phyloP scores from a whole-genome alignment of 306 rosid genomes.

The Parietaria judaica region DNA sequence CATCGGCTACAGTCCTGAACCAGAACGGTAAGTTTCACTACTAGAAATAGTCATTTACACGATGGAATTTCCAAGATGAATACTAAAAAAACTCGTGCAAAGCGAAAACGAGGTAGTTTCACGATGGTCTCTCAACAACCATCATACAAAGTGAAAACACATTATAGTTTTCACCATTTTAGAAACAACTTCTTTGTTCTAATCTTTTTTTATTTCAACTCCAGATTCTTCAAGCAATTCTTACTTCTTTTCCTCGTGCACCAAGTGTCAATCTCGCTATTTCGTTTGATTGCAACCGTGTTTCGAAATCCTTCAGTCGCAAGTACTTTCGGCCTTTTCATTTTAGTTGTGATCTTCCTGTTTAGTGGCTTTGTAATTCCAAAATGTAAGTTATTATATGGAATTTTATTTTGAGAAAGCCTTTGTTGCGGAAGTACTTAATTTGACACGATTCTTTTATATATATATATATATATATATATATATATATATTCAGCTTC shows the following conservation, averaged over 20 bases:
- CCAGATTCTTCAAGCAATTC: constrained; percentile 50
- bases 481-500: constrained; percentile 22
- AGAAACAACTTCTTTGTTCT: background rate
- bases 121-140: too few species aligned
- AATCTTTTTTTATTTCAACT: constrained; percentile 6
- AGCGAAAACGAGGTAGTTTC: too few species aligned
- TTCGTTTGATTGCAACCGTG: constrained; percentile 41
- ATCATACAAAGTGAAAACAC: too few species aligned
- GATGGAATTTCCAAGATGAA: background rate
- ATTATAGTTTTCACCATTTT: too few species aligned
- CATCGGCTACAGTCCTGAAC: constrained; percentile 40
- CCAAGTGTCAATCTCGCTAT: constrained; percentile 37
- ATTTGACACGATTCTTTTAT: background rate
- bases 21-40: constrained; percentile 18
- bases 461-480: constrained; percentile 1
- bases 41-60: background rate
- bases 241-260: constrained; percentile 38
- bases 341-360: constrained; percentile 20
- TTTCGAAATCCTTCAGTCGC: constrained; percentile 35
- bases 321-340: constrained; percentile 22
- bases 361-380: constrained; percentile 52
- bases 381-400: constrained; percentile 18
- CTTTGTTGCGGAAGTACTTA: background rate
- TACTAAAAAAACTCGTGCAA: too few species aligned
- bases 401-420: background rate